These are phyloP conservation scores for Pugionium cornutum DNA, from an alignment of 345 rosid species.

Conservation along the genomic window DNA sequence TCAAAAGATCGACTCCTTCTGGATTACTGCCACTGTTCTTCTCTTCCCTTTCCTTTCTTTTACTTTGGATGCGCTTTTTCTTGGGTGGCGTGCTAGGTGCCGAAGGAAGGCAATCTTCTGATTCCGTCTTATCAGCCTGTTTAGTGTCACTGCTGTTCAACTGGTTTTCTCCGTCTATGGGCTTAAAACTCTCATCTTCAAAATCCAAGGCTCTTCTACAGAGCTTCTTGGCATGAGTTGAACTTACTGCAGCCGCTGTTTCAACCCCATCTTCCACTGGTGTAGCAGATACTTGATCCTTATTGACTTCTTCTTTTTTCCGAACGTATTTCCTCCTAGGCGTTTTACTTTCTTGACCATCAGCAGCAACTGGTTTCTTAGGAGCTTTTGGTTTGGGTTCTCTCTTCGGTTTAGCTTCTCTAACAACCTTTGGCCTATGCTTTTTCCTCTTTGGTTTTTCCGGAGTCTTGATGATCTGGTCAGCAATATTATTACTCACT, in stretches of 20 bases:
- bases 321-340: constrained; percentile 60
- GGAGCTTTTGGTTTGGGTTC: constrained; percentile 34
- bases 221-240: constrained; percentile 41
- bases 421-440: constrained; percentile 80
- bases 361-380: constrained; percentile 41
- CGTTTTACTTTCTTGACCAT: constrained; percentile 43
- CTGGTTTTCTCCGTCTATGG: constrained; percentile 29
- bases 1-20: constrained; percentile 12
- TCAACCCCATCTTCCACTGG: constrained; percentile 43
- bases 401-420: constrained; percentile 54
- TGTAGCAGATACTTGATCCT: constrained; percentile 33
- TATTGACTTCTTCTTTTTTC: constrained; percentile 37
- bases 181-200: constrained; percentile 40
- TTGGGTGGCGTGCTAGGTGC: constrained; percentile 48
- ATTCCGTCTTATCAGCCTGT: constrained; percentile 32
- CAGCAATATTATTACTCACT: constrained; percentile 43
- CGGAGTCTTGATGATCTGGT: constrained; percentile 53
- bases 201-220: constrained; percentile 66
- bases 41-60: constrained; percentile 2
- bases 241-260: constrained; percentile 35
- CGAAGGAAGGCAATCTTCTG: constrained; percentile 25
- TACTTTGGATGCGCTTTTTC: constrained; percentile 27
- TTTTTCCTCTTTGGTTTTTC: constrained; percentile 73
- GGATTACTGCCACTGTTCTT: neutral
- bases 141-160: constrained; percentile 9